Evolutionary conservation across 306 rosid species (phyloP).

Genomic region (Castanospermum australe): DNA sequence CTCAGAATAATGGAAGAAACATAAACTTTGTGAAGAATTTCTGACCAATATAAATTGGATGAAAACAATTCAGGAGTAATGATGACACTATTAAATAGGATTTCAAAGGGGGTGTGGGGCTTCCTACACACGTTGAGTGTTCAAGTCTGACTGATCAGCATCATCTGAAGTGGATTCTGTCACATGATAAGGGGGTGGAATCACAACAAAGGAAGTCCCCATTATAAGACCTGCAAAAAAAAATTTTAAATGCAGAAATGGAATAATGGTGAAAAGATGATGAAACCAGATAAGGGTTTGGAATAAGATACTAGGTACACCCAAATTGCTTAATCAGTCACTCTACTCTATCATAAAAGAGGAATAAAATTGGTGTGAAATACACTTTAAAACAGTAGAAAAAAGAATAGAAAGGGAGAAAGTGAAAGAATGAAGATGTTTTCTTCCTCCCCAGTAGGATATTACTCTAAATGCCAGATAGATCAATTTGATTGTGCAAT

Average conservation of each 20-base stretch:
- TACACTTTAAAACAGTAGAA: not conserved
- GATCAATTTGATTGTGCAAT: constrained; percentile 7
- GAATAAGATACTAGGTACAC: not conserved
- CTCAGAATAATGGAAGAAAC: constrained; percentile 17
- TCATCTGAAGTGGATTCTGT: constrained; percentile 52
- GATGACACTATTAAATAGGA: constrained; percentile 14
- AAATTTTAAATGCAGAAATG: constrained; percentile 22
- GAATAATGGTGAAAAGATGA: not conserved
- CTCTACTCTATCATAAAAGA: constrained; percentile 1
- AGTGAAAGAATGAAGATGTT: constrained; percentile 18
- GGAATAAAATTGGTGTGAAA: not conserved
- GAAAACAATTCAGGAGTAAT: constrained; percentile 11
- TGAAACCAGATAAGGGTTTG: not conserved
- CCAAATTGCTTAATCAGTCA: constrained; percentile 12
- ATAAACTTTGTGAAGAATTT: constrained; percentile 19
- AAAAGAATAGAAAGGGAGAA: not conserved
- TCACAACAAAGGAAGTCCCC: constrained; percentile 63
- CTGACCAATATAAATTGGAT: constrained; percentile 2
- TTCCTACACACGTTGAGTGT: constrained; percentile 56
- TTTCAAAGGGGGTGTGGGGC: constrained; percentile 19
- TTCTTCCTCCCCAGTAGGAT: constrained; percentile 13
- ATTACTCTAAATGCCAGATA: not conserved
- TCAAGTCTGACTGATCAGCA: constrained; percentile 51
- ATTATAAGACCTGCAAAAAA: constrained; percentile 56
- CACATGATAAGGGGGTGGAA: constrained; percentile 50